Conservation (phyloP, 805 yeast genomes). For the Lipomyces mesembrius region DNA sequence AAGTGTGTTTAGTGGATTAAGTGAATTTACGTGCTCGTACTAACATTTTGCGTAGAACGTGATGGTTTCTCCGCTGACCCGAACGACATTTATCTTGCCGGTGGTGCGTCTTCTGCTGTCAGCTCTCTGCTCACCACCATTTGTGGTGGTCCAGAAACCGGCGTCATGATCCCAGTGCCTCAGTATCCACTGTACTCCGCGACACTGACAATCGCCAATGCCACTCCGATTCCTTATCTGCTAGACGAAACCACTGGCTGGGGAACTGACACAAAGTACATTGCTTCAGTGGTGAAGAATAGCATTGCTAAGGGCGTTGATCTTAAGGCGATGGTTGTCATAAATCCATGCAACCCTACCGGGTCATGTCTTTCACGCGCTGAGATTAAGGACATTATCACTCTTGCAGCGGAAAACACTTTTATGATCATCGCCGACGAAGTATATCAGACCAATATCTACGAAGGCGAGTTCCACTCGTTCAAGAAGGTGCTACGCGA, state of each 20-base stretch:
- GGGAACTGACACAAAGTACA: slow-evolving; percentile 76
- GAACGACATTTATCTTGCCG: slow-evolving; percentile 78
- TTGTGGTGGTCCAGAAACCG: slow-evolving; percentile 68
- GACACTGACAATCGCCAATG: slow-evolving; percentile 79
- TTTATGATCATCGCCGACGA: slow-evolving; percentile 93
- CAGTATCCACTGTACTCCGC: slow-evolving; percentile 98
- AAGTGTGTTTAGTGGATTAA: slow-evolving; percentile 6
- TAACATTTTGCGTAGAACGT: slow-evolving; percentile 53
- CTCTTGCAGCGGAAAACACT: slow-evolving; percentile 82
- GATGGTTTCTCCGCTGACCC: slow-evolving; percentile 76
- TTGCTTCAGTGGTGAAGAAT: slow-evolving; percentile 58
- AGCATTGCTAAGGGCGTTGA: slow-evolving; percentile 58
- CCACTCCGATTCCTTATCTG: slow-evolving; percentile 84
- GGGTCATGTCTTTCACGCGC: slow-evolving; percentile 75
- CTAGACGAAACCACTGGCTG: slow-evolving; percentile 80
- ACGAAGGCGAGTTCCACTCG: slow-evolving; percentile 68
- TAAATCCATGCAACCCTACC: slow-evolving; percentile 98
- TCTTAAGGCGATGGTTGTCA: slow-evolving; percentile 83
- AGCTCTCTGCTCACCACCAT: slow-evolving; percentile 72
- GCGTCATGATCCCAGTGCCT: slow-evolving; percentile 91
- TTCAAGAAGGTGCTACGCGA: slow-evolving; percentile 78
- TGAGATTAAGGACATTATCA: slow-evolving; percentile 71
- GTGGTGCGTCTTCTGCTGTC: slow-evolving; percentile 97
- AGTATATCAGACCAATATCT: slow-evolving; percentile 94
- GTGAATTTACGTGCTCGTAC: background rate